Conservation (phyloP, 768 basidiomycete species). For the Termitomyces sp. region DNA sequence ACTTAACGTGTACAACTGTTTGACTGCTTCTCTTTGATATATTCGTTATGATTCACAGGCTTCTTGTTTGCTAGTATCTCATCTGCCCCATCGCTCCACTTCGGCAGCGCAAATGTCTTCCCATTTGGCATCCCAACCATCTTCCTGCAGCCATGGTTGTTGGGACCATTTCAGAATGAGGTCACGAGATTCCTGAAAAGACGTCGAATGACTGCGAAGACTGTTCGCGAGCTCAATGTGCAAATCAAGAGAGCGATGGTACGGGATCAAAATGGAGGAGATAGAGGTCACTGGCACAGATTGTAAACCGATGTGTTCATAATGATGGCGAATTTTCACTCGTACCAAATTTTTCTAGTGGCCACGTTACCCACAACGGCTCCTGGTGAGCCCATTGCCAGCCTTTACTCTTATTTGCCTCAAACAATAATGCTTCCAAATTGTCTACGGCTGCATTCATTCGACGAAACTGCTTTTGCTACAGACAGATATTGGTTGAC, state of each 20-base stretch:
- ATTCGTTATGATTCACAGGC: too few relatives aligned
- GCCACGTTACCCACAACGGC: constrained; percentile 79
- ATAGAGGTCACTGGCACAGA: constrained; percentile 43
- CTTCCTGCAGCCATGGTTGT: constrained; percentile 61
- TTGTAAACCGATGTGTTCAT: background rate
- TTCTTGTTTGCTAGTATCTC: constrained; percentile 8
- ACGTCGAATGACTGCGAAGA: constrained; percentile 57
- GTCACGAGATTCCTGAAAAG: constrained; percentile 65
- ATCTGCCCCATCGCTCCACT: constrained; percentile 61
- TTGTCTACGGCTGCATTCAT: constrained; percentile 60
- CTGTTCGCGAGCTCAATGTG: constrained; percentile 50
- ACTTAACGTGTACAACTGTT: constrained; percentile 7
- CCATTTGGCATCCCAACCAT: constrained; percentile 67
- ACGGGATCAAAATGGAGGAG: constrained; percentile 51
- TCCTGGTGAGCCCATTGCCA: constrained; percentile 66
- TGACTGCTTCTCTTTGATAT: constrained; percentile 6
- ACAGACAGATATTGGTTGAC: background rate
- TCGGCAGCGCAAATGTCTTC: constrained; percentile 76
- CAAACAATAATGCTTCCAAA: constrained; percentile 57
- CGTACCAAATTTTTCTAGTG: constrained; percentile 71
- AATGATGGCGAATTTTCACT: constrained; percentile 8
- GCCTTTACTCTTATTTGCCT: constrained; percentile 68
- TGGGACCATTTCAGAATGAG: constrained; percentile 62
- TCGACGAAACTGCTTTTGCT: constrained; percentile 70
- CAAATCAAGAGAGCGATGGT: constrained; percentile 58